phyloP scores from a whole-genome alignment of 257 asterid genomes.

The Linaria vulgaris region DNA sequence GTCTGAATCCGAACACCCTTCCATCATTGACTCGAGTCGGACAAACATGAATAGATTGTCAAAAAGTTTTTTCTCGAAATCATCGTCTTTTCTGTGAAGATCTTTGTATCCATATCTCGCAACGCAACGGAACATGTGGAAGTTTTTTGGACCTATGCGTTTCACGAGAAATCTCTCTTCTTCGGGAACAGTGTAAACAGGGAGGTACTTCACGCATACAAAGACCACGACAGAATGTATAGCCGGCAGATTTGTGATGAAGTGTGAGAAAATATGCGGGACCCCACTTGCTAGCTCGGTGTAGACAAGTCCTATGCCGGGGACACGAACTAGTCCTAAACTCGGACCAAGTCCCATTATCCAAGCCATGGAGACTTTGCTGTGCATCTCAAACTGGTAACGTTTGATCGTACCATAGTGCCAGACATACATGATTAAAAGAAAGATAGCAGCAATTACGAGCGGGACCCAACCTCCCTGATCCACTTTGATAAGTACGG shows the following conservation, averaged over 20 bases:
- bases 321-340: slow-evolving; percentile 77
- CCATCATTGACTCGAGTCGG: slow-evolving; percentile 95
- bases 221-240: slow-evolving; percentile 68
- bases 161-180: slow-evolving; percentile 56
- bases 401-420: slow-evolving; percentile 67
- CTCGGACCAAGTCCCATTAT: slow-evolving; percentile 81
- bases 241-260: slow-evolving; percentile 77
- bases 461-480: slow-evolving; percentile 92
- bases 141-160: slow-evolving; percentile 57
- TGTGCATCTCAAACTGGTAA: slow-evolving; percentile 70
- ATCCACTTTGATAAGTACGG: slow-evolving; percentile 61
- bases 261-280: slow-evolving; percentile 76
- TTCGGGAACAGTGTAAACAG: slow-evolving; percentile 50
- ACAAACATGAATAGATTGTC: slow-evolving; percentile 71
- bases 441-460: slow-evolving; percentile 61
- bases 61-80: slow-evolving; percentile 82
- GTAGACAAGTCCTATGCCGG: slow-evolving; percentile 74
- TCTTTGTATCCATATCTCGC: slow-evolving; percentile 59
- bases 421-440: slow-evolving; percentile 66
- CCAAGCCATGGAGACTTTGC: slow-evolving; percentile 82
- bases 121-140: slow-evolving; percentile 61
- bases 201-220: slow-evolving; percentile 57
- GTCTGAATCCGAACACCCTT: slow-evolving; percentile 90
- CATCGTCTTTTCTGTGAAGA: slow-evolving; percentile 84
- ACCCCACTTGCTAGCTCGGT: slow-evolving; percentile 80